Base-by-base conservation (phyloP, 257 asterid species). In the Penstemon eatonii region DNA sequence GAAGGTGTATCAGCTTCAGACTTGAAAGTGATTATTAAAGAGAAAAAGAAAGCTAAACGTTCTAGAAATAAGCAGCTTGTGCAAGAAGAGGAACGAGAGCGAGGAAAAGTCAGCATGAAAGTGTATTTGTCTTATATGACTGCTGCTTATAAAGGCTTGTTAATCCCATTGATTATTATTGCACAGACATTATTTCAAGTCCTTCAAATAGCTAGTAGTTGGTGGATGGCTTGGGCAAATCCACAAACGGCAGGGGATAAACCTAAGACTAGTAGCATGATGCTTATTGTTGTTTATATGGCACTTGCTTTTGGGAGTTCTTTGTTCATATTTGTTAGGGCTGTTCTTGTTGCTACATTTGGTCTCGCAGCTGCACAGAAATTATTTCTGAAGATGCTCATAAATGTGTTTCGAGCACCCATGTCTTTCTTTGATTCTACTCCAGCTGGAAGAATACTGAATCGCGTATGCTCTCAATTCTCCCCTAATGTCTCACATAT, bases 171-270 rank as follows among this genome's bases (percentile, higher is more conserved):
- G 71, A 94, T 94, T 70, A 81, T 91, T 75, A 79, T 94, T 68
- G 96, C 99, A 38, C 99, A 94, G 75, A 79, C 90, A 44, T 75
- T 94, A 71, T 94, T 94, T 89, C 99, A 94, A 79, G 84, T 83
- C 81, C 98, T 94, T 71, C 98, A 94, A 74, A 94, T 94, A 75
- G 97, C 97, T 62, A 94, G 99, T 72, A 94, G 89, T 77, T 94
- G 98, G 98, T 94, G 99, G 99, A 94, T 94, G 99, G 98, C 99
- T 66, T 94, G 99, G 99, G 99, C 99, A 15, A 94, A 83, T 82
- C 99, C 99, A 1, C 99, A 91, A 82, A 89, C 97, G 5, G 64
- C 87, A 3, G 99, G 96, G 54, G 96, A 86, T 68, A 60, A 77
- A 53, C 87, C 96, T 18, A 87, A 69, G 79, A 86, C 97, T 44